phyloP scores from a whole-genome alignment of 495 filamentous ascomycete genomes.

The Penicillium cataractarum region DNA sequence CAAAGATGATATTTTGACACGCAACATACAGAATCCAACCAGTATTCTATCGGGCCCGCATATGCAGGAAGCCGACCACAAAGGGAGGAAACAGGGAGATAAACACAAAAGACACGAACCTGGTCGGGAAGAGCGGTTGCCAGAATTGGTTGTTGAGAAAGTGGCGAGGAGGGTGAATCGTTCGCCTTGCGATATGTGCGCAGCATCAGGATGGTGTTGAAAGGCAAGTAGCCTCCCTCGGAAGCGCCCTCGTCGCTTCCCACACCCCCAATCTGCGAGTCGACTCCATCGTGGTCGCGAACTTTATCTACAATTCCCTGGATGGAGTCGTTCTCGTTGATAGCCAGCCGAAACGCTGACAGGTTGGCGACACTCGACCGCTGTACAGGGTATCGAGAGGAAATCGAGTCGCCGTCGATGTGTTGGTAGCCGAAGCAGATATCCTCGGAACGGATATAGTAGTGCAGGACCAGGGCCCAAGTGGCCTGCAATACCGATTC shows the following conservation, averaged over 20 bases:
- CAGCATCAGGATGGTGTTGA: slow-evolving; percentile 47
- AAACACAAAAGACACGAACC: slow-evolving; percentile 26
- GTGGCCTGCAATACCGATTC: slow-evolving; percentile 48
- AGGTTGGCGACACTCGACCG: slow-evolving; percentile 22
- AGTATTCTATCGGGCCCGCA: neutral
- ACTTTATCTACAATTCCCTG: slow-evolving; percentile 38
- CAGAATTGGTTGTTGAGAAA: slow-evolving; percentile 31
- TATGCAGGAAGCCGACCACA: slow-evolving; percentile 1
- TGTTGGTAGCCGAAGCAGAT: slow-evolving; percentile 59
- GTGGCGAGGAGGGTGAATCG: slow-evolving; percentile 15
- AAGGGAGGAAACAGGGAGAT: neutral
- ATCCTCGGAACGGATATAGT: slow-evolving; percentile 57
- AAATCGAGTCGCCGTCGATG: slow-evolving; percentile 30
- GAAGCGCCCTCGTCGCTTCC: slow-evolving; percentile 13
- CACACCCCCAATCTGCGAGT: slow-evolving; percentile 17
- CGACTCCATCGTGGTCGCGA: slow-evolving; percentile 8
- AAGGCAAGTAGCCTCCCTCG: slow-evolving; percentile 29
- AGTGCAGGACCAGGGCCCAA: slow-evolving; percentile 58
- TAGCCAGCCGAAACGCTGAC: slow-evolving; percentile 29
- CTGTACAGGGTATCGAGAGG: slow-evolving; percentile 24
- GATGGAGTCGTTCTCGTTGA: slow-evolving; percentile 40
- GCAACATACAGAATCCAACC: neutral
- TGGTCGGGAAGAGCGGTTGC: slow-evolving; percentile 40
- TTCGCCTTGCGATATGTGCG: slow-evolving; percentile 36
- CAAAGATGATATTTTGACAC: neutral